Evolutionary conservation across 345 rosid species (phyloP).

Genomic region (Odontarrhena argentea): DNA sequence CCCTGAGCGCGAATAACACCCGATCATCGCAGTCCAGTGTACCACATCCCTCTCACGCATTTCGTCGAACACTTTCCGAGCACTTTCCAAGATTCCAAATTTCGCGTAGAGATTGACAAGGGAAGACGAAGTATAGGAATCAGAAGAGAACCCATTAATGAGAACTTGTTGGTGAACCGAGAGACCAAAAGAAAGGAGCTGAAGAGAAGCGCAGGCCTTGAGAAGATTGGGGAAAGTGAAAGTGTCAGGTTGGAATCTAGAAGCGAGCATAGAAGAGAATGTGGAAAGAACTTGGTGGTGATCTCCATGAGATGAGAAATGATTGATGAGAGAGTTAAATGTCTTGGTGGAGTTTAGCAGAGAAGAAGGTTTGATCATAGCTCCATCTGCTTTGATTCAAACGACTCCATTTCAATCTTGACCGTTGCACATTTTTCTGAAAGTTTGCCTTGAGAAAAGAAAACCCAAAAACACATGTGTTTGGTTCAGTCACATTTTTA

Average conservation of each 20-base stretch:
- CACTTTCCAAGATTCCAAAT: constrained; percentile 34
- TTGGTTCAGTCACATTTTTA: too few species aligned
- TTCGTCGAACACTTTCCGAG: constrained; percentile 54
- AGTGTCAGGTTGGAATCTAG: constrained; percentile 42
- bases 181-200: constrained; percentile 47
- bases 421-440: too few species aligned
- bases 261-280: constrained; percentile 46
- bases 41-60: constrained; percentile 54
- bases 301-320: constrained; percentile 48
- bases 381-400: constrained; percentile 31
- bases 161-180: constrained; percentile 51
- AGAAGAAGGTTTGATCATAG: constrained; percentile 42
- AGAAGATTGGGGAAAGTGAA: constrained; percentile 55
- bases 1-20: constrained; percentile 53
- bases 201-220: constrained; percentile 56
- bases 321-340: constrained; percentile 43
- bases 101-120: constrained; percentile 51
- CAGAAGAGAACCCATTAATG: constrained; percentile 56
- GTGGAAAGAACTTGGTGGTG: constrained; percentile 43
- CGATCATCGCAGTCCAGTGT: constrained; percentile 55
- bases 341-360: constrained; percentile 39
- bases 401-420: neutral
- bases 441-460: too few species aligned
- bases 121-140: constrained; percentile 55
- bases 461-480: too few species aligned